These are phyloP conservation scores for Epichloe aotearoae DNA, from an alignment of 2,329 filamentous ascomycete genomes.

Conservation along the genomic window DNA sequence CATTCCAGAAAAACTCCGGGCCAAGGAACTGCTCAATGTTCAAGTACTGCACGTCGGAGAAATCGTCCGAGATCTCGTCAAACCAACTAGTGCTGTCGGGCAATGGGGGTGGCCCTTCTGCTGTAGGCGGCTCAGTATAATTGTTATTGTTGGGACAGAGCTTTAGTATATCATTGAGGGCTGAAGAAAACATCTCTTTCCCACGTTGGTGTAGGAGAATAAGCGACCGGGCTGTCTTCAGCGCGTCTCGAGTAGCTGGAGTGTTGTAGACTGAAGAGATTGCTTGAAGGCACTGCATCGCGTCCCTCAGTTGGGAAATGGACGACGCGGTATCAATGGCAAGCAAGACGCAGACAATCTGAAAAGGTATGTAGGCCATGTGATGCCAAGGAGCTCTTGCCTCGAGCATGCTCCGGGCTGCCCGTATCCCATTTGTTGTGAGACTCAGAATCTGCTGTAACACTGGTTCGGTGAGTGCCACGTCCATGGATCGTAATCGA, in stretches of 20 bases:
- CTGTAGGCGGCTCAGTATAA: background rate
- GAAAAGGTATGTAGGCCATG: conserved; percentile 45
- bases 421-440: conserved; percentile 29
- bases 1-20: background rate
- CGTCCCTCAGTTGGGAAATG: conserved; percentile 32
- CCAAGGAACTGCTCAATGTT: conserved; percentile 28
- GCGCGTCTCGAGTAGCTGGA: conserved; percentile 35
- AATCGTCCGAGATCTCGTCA: conserved; percentile 28
- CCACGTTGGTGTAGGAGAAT: conserved; percentile 36
- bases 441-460: conserved; percentile 35
- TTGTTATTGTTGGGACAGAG: conserved; percentile 19
- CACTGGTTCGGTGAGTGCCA: conserved; percentile 27
- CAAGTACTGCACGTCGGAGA: conserved; percentile 28
- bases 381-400: conserved; percentile 42
- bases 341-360: conserved; percentile 41
- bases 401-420: conserved; percentile 31
- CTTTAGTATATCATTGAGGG: conserved; percentile 25
- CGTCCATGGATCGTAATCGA: conserved; percentile 36
- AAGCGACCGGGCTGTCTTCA: conserved; percentile 40
- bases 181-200: conserved; percentile 30
- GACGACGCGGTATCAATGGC: conserved; percentile 39
- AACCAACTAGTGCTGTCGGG: conserved; percentile 18
- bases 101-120: background rate
- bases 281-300: conserved; percentile 32
- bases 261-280: conserved; percentile 31